phyloP scores from a whole-genome alignment of 805 yeast genomes.

The Saturnispora serradocipensis region DNA sequence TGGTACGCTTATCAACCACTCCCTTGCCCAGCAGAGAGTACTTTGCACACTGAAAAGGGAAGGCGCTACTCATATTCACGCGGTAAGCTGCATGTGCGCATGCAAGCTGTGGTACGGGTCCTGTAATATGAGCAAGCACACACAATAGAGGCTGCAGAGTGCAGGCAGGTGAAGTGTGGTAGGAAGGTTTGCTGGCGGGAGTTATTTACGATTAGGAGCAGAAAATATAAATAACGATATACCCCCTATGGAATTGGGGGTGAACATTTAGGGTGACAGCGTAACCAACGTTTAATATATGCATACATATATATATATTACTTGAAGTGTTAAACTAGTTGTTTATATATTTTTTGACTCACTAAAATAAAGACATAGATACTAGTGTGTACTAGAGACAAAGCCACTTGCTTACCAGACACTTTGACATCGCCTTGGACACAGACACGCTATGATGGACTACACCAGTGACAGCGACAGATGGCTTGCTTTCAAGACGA shows the following conservation, averaged over 20 bases:
- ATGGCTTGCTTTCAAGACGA: conserved; percentile 57
- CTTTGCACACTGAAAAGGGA: background rate
- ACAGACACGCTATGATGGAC: background rate
- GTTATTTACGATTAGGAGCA: background rate
- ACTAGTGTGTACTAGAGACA: too few species aligned
- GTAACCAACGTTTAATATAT: too few species aligned
- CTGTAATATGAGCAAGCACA: background rate
- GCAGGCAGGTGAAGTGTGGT: background rate
- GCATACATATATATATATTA: too few species aligned
- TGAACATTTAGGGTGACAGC: too few species aligned
- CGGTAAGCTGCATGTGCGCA: background rate
- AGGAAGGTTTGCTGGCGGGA: background rate
- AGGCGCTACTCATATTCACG: background rate
- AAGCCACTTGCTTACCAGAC: too few species aligned
- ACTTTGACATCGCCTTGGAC: too few species aligned
- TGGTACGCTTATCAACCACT: background rate
- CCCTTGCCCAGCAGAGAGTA: background rate
- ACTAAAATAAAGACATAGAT: too few species aligned
- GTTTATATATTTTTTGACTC: too few species aligned
- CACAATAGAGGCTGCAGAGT: background rate
- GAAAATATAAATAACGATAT: background rate
- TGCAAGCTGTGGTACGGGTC: background rate
- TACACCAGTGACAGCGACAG: conserved; percentile 33
- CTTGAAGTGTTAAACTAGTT: too few species aligned
- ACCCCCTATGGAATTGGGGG: background rate